phyloP scores from a whole-genome alignment of 768 basidiomycete genomes.

The Clathrus columnatus region DNA sequence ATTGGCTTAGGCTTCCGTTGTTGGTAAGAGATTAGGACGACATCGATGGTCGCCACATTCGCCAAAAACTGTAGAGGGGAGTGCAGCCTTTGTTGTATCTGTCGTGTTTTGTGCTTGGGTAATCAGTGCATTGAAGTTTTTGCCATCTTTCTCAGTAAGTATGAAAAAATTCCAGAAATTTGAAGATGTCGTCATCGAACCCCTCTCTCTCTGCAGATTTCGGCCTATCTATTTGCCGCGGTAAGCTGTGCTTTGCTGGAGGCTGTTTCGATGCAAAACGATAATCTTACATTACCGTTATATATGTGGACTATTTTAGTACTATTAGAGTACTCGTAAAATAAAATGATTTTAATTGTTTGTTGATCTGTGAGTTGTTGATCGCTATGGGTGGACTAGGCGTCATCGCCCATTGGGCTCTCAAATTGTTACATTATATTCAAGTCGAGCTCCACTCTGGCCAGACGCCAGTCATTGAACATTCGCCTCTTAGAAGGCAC shows the following conservation, averaged over 20 bases:
- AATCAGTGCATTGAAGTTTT: constrained; percentile 60
- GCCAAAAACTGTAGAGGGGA: constrained; percentile 88
- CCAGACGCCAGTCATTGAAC: constrained; percentile 1
- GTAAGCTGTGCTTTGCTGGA: constrained; percentile 69
- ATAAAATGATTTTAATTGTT: background rate
- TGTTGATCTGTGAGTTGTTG: background rate
- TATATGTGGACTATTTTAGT: constrained; percentile 90
- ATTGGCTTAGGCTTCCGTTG: constrained; percentile 68
- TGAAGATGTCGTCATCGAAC: background rate
- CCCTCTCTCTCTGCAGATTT: constrained; percentile 35
- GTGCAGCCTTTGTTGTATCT: constrained; percentile 67
- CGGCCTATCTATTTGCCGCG: constrained; percentile 56
- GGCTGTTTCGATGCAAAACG: constrained; percentile 91
- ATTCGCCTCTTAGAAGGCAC: background rate
- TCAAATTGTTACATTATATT: background rate
- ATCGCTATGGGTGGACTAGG: background rate
- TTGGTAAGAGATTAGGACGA: constrained; percentile 76
- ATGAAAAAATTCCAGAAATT: no score
- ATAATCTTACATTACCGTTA: constrained; percentile 93
- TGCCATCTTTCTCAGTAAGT: constrained; percentile 72
- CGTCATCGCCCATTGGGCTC: background rate
- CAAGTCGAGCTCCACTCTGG: constrained; percentile 1
- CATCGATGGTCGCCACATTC: constrained; percentile 79
- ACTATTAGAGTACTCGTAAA: constrained; percentile 4
- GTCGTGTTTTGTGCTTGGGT: constrained; percentile 61